Conservation (phyloP, 768 basidiomycete genomes). For the Candolleomyces efflorescens region DNA sequence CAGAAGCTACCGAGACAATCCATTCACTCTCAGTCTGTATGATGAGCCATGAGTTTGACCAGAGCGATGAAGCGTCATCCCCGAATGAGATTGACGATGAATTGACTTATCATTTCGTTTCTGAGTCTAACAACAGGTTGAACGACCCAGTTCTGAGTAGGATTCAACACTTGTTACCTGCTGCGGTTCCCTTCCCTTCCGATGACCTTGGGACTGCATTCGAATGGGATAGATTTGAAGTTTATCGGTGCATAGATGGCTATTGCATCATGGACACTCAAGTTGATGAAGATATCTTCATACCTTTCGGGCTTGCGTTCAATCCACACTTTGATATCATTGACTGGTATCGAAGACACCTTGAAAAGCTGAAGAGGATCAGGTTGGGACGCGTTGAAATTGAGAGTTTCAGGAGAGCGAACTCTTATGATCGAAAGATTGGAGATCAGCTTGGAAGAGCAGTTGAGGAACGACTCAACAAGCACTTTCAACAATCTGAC, state of each 20-base stretch:
- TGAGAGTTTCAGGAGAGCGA: too few species aligned
- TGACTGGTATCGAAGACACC: not conserved
- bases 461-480: too few species aligned
- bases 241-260: not conserved
- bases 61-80: not conserved
- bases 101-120: not conserved
- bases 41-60: not conserved
- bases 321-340: not conserved
- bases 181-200: too few species aligned
- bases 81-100: not conserved
- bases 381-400: too few species aligned
- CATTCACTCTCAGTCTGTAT: slow-evolving; percentile 7
- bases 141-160: not conserved
- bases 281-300: not conserved
- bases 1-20: slow-evolving; percentile 9
- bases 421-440: too few species aligned
- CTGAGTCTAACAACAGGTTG: not conserved
- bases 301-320: not conserved
- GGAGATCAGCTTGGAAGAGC: too few species aligned
- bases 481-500: too few species aligned
- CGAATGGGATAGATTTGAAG: not conserved
- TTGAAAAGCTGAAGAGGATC: too few species aligned
- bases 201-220: too few species aligned
- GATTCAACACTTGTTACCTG: too few species aligned
- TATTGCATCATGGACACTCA: not conserved